phyloP scores from a whole-genome alignment of 1,284 basidiomycete genomes.

The Cutaneotrichosporon curvatum region DNA sequence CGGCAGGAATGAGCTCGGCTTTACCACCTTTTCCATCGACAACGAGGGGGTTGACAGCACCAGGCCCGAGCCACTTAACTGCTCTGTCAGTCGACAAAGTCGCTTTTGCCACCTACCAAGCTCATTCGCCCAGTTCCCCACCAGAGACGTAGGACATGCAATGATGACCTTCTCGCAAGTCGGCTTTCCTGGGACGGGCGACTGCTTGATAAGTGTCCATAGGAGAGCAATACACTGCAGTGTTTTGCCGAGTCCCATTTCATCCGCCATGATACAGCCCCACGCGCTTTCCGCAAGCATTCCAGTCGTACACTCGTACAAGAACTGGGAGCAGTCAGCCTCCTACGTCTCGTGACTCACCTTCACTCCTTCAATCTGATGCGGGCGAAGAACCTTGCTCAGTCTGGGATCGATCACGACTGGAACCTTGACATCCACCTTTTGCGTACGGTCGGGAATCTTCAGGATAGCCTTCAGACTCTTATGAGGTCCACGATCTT shows the following conservation, averaged over 20 bases:
- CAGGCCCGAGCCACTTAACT: conserved; percentile 91
- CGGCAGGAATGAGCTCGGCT: conserved; percentile 66
- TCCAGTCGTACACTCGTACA: conserved; percentile 91
- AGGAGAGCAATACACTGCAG: conserved; percentile 93
- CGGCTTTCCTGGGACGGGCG: conserved; percentile 73
- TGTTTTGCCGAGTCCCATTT: conserved; percentile 93
- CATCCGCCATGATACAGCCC: conserved; percentile 98
- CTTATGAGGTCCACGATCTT: conserved; percentile 71
- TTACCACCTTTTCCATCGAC: conserved; percentile 87
- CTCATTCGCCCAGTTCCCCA: conserved; percentile 99
- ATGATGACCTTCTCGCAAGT: conserved; percentile 98
- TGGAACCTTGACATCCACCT: conserved; percentile 71
- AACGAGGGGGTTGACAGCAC: conserved; percentile 69
- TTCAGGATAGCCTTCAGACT: conserved; percentile 79
- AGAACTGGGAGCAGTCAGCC: conserved; percentile 53
- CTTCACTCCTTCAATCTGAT: conserved; percentile 98
- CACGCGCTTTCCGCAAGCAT: conserved; percentile 87
- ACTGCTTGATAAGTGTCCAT: conserved; percentile 97
- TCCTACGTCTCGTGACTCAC: conserved; percentile 47
- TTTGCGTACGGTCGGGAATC: conserved; percentile 57
- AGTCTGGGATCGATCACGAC: conserved; percentile 92
- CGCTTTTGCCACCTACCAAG: conserved; percentile 54
- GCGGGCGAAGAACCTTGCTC: conserved; percentile 81
- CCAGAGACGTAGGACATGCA: conserved; percentile 91
- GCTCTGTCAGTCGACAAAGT: conserved; percentile 1